Conservation (phyloP, 176 grass and related monocot species). For the Ampelocalamus luodianensis region DNA sequence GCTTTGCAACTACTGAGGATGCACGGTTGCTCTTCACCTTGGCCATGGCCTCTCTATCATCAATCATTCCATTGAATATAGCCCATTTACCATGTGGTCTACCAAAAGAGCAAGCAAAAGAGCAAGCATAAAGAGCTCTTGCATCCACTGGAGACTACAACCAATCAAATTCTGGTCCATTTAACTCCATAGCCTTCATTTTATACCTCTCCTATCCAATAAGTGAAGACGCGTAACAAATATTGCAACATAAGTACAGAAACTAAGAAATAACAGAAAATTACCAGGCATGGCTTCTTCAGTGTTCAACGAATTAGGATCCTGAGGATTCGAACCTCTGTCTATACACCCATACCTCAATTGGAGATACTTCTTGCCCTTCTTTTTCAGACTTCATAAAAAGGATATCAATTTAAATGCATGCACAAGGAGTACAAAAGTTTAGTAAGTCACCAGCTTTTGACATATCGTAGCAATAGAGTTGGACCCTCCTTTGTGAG, state of each 20-base stretch:
- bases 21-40: background rate
- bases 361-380: background rate
- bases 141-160: background rate
- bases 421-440: background rate
- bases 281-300: conserved; percentile 1
- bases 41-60: background rate
- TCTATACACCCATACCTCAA: conserved; percentile 6
- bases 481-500: too few species aligned
- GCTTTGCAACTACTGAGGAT: background rate
- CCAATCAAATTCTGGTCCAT: background rate
- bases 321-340: background rate
- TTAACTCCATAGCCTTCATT: background rate
- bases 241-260: too few species aligned
- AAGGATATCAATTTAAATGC: background rate
- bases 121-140: background rate
- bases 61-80: background rate
- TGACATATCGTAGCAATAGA: too few species aligned
- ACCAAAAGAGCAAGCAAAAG: background rate
- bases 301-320: background rate
- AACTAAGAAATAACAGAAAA: background rate
- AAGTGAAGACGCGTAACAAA: too few species aligned
- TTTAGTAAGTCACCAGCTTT: background rate
- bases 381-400: background rate
- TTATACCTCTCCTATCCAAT: background rate
- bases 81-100: background rate